A percentile compares a stretch with the other conserved stretches of the same genome.
Evolutionary conservation across 345 rosid genomes (phyloP).

Genomic region (Hibiscus mutabilis): DNA sequence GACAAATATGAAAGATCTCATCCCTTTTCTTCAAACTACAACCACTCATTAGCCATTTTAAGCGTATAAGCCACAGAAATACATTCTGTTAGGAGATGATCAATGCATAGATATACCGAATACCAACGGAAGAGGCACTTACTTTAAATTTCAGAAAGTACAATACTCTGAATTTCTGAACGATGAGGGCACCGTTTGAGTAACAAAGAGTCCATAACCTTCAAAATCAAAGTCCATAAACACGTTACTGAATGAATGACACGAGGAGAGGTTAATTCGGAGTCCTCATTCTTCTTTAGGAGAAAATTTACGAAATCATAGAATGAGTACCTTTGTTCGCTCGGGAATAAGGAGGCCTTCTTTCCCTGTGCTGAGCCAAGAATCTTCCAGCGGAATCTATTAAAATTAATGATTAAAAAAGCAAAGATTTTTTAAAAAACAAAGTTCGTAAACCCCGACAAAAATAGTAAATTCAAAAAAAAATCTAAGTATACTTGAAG

Average conservation of each 20-base stretch:
- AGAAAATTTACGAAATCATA: neutral
- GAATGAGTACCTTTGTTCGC: conserved; percentile 30
- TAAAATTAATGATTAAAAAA: no score
- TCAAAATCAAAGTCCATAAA: conserved; percentile 1
- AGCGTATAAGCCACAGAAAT: neutral
- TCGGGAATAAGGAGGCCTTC: conserved; percentile 55
- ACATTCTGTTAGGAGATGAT: neutral
- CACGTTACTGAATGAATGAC: neutral
- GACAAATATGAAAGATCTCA: neutral
- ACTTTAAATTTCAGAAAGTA: conserved; percentile 40
- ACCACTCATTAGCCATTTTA: neutral
- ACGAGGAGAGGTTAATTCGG: neutral
- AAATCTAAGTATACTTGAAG: conserved; percentile 27
- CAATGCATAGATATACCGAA: neutral
- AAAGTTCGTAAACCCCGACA: neutral
- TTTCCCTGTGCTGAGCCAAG: conserved; percentile 44
- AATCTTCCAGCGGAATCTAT: conserved; percentile 41
- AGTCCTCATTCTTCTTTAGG: neutral
- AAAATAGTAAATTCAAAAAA: neutral
- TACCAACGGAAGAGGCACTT: conserved; percentile 18
- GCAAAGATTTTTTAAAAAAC: neutral
- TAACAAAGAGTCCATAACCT: conserved; percentile 37
- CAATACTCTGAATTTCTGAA: conserved; percentile 58
- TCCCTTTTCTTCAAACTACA: neutral
- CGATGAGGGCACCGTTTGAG: conserved; percentile 60